Evolutionary conservation across 805 yeast species (phyloP), one percentile per base, ranked within the genome.

Genomic region (Candida orba): DNA sequence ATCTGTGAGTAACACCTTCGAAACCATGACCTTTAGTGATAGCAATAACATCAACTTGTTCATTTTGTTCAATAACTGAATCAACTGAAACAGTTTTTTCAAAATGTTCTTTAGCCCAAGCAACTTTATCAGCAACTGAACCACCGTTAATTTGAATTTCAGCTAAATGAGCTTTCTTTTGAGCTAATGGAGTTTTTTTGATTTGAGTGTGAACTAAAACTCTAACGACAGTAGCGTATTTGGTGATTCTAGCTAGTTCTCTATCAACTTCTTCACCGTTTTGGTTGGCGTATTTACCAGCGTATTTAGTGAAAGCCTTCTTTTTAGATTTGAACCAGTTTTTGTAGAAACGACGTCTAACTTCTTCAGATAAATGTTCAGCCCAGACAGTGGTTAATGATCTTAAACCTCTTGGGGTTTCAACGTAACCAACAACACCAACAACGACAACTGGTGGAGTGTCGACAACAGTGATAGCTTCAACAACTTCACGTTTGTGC

Each of bases 1-100:
- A 93, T 87, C 99, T 88, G 89, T 90, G 96, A 80, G 99, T 93
- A 68, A 91, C 97, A 90, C 99, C 99, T 79, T 93, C 99, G 88
- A 86, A 90, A 83, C 99, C 99, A 82, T 93, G 96, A 93, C 99
- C 99, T 83, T 86, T 91, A 84, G 99, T 93, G 69, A 93, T 95
- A 69, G 97, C 99, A 68, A 93, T 84, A 66, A 87, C 98, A 67
- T 93, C 99, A 64, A 93, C 82, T 84, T 86, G 82, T 82, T 93
- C 99, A 78, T 89, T 86, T 79, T 93, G 95, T 81, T 91, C 99
- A 71, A 93, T 84, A 66, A 93, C 98, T 63, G 95, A 72, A 76
- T 84, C 87, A 65, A 93, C 95, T 56, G 93, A 74, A 64, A 93
- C 95, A 68, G 96, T 89, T 85, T 93, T 93, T 84, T 93, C 99